Evolutionary conservation across 2,329 filamentous ascomycete genomes (phyloP), one percentile per base, ranked within the genome.

Genomic region (Fusarium circinatum): DNA sequence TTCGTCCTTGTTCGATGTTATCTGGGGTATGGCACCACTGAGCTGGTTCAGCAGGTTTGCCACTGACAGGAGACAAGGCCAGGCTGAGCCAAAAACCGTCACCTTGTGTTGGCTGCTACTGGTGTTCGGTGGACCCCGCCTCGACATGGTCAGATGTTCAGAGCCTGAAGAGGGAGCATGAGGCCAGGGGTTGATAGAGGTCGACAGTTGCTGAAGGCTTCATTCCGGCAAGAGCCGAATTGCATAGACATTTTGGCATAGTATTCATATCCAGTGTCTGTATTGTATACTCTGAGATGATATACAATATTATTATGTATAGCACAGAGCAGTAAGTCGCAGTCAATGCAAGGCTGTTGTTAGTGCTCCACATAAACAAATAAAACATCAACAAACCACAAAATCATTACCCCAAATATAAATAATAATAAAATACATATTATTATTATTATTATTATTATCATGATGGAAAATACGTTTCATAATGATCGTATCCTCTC

Each of bases 11-110:
- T 74, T 70, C 68, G 68, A 75, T 75, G 49, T 56, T 44, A 59
- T 65, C 71, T 58, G 71, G 71, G 71, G 71, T 74, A 74, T 74
- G 71, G 71, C 71, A 75, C 71, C 71, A 74, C 71, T 20, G 38
- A 26, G 41, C 15, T 24, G 66, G 66, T 65, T 47, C 30, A 65
- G n/a, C 67, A 70, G 66, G 67, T 60, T 70, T 70, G 39, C 34
- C 58, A 65, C 45, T 49, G 42, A 34, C 34, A 60, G 34, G 34
- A 55, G 51, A 55, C 51, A 55, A 41, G 15, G 24, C 24, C 34
- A 55, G 44, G 59, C 48, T 59, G 67, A 60, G 61, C 52, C 54
- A 56, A 44, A 45, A 41, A 13, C 26, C 28, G 41, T 38, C 28
- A 48, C 24, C 64, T 24, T 63, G 36, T 62, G 65, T 62, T 68